Conservation (phyloP, 495 filamentous ascomycete genomes). For the Cenococcum geophilum region DNA sequence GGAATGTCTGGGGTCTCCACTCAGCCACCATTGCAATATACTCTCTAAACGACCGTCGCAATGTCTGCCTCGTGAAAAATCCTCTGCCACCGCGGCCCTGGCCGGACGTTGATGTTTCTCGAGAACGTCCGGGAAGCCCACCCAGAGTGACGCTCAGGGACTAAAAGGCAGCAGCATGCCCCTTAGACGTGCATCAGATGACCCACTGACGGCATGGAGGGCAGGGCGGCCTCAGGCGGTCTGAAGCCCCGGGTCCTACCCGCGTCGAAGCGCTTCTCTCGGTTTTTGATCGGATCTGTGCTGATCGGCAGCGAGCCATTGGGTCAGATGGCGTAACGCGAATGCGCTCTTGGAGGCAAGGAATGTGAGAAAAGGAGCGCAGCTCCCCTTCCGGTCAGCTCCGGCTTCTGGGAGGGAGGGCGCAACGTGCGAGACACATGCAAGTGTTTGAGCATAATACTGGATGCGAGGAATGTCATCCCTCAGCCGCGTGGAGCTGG, state of each 20-base stretch:
- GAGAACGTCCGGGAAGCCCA: neutral
- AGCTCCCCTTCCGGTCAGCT: conserved; percentile 14
- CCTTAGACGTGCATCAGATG: conserved; percentile 24
- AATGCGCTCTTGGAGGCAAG: conserved; percentile 16
- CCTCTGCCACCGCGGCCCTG: conserved; percentile 2
- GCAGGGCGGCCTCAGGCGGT: conserved; percentile 12
- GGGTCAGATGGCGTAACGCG: conserved; percentile 9
- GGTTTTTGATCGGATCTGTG: conserved; percentile 9
- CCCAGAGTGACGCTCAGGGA: neutral
- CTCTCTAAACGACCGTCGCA: conserved; percentile 13
- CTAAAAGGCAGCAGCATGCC: conserved; percentile 1
- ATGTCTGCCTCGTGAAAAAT: conserved; percentile 9
- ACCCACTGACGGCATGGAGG: conserved; percentile 14
- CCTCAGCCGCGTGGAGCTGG: conserved; percentile 17
- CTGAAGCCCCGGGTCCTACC: conserved; percentile 22
- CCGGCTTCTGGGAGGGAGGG: conserved; percentile 12
- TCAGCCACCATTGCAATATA: conserved; percentile 28
- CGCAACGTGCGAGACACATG: conserved; percentile 27
- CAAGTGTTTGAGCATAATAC: neutral
- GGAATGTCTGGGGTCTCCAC: conserved; percentile 15
- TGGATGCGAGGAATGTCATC: conserved; percentile 17
- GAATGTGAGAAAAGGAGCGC: conserved; percentile 19
- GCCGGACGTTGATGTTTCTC: neutral
- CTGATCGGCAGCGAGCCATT: conserved; percentile 14
- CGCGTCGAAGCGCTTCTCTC: conserved; percentile 2